These are phyloP conservation scores for Raddia distichophylla DNA, from an alignment of 176 grass and related monocot species.

Conservation along the genomic window DNA sequence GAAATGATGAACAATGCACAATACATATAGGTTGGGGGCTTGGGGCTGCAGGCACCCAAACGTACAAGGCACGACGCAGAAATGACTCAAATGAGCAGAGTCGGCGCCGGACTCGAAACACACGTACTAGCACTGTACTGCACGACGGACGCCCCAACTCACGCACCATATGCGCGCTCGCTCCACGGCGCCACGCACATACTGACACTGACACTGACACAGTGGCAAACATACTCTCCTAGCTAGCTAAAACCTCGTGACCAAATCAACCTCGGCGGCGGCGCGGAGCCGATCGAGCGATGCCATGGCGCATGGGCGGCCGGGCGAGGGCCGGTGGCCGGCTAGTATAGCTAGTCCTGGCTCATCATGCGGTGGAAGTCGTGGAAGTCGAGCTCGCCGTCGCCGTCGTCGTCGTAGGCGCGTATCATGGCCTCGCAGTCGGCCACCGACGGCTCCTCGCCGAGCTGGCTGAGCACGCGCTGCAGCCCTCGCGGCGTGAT, in stretches of 20 bases:
- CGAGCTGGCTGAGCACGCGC: constrained; percentile 78
- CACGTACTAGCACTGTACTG: not conserved
- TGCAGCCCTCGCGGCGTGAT: constrained; percentile 87
- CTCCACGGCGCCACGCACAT: not conserved
- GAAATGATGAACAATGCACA: not conserved
- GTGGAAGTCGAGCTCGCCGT: constrained; percentile 91
- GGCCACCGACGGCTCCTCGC: constrained; percentile 74
- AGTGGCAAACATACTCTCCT: too few relatives aligned
- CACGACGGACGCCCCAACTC: not conserved
- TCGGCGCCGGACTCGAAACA: not conserved
- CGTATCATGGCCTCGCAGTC: constrained; percentile 87
- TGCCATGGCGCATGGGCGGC: not conserved
- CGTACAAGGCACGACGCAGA: not conserved
- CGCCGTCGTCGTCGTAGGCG: constrained; percentile 84
- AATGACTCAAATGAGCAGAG: not conserved
- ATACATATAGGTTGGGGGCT: not conserved
- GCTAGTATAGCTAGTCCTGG: constrained; percentile 24
- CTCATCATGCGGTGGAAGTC: constrained; percentile 92
- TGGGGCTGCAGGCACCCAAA: not conserved
- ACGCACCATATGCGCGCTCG: not conserved
- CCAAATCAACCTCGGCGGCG: not conserved
- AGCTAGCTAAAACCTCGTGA: not conserved
- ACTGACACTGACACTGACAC: not conserved
- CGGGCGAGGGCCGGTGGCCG: too few relatives aligned
- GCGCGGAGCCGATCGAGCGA: not conserved